Evolutionary conservation across 169 alveolate genomes (phyloP), one percentile per base, ranked within the genome.

Genomic region (Babesia sp.): DNA sequence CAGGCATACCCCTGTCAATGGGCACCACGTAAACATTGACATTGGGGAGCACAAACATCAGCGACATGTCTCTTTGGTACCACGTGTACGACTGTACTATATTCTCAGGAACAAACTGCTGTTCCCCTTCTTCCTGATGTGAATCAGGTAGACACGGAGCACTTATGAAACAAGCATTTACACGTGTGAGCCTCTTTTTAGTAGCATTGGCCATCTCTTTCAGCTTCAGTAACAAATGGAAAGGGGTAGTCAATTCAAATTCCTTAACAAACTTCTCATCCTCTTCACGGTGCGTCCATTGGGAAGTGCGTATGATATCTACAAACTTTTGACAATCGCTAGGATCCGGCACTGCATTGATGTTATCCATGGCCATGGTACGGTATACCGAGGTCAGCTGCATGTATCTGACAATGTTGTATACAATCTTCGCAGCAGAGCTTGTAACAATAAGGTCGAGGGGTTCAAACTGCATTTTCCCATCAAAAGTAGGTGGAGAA

Each of bases 331-430:
- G 51, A 28, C 67, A 37, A 14, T 55, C 78, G 16, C 53, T 61
- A 0, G 50, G 60, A 28, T 41, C 44, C n/a, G 87, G 87, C 26
- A 54, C 18, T 20, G 54, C 66, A 54, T 71, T 56, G 61, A 53
- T 20, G 60, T 29, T 24, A 7, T 29, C 68, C 8, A 55, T 51
- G 29, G 83, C 58, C 14, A 26, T 28, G 9, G 56, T 53, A 22
- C 57, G 37, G 66, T 36, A 79, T 29, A 71, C 31, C 3, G 83
- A 69, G 3, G 34, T 24, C 20, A 79, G 45, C 18, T 60, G 81
- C 29, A 79, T 61, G 61, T 60, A 71, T 53, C 71, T 50, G 22
- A 79, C 57, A 46, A 79, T 39, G 44, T 70, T 71, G 75, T 70
- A 71, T 51, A 79, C 41, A 29, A 57, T 56, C 31, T 59, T 66